These are phyloP conservation scores for Pneumocystis sp. DNA, from an alignment of 1,139 yeast species.

Conservation along the genomic window DNA sequence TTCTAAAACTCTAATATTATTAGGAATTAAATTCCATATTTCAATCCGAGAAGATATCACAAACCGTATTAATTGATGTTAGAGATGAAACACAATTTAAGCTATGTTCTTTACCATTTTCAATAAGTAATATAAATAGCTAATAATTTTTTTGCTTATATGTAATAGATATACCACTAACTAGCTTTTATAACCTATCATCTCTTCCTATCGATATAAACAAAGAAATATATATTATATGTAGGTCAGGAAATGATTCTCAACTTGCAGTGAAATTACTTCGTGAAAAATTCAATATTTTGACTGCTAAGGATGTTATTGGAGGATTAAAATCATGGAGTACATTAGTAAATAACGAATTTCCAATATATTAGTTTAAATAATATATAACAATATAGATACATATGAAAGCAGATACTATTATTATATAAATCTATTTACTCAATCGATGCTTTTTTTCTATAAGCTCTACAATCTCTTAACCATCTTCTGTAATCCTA, in stretches of 20 bases:
- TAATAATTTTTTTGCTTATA: neutral
- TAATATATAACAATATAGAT: neutral
- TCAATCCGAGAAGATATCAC: constrained; percentile 23
- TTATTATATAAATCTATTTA: neutral
- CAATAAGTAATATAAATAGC: constrained; percentile 32
- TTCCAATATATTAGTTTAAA: constrained; percentile 48
- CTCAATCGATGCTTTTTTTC: constrained; percentile 38
- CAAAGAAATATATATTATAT: constrained; percentile 36
- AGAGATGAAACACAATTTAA: constrained; percentile 64
- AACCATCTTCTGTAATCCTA: constrained; percentile 88
- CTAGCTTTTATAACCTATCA: neutral
- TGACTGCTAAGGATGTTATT: constrained; percentile 43
- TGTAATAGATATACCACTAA: neutral
- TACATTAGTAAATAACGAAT: constrained; percentile 38
- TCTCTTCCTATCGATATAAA: constrained; percentile 38
- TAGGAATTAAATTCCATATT: neutral
- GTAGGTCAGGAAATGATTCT: constrained; percentile 87
- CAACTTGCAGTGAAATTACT: constrained; percentile 54
- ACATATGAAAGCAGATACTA: neutral
- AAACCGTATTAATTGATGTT: constrained; percentile 58
- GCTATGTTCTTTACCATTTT: constrained; percentile 44
- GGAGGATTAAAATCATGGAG: constrained; percentile 77
- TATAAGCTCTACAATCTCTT: constrained; percentile 83
- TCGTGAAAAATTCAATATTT: constrained; percentile 34
- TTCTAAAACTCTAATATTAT: neutral